A percentile compares a stretch with the other conserved stretches of the same genome.
phyloP scores from a whole-genome alignment of 2,329 filamentous ascomycete species.

The Talaromyces sp. region DNA sequence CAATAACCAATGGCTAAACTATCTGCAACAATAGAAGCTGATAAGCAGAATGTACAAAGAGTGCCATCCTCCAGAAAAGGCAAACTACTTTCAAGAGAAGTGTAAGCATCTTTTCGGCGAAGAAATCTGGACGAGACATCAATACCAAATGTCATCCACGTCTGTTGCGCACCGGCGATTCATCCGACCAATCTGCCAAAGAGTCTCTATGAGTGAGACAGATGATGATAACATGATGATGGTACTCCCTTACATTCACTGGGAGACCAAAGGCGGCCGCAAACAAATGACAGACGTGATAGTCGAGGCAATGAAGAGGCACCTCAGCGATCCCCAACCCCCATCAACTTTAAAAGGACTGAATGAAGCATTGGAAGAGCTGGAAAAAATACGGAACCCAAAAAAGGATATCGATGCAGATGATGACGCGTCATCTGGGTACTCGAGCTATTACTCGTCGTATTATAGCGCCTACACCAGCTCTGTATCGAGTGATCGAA shows the following conservation, averaged over 20 bases:
- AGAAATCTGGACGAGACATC: conserved; percentile 3
- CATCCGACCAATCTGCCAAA: conserved; percentile 3
- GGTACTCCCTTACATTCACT: conserved; percentile 4
- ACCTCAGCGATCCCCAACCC: background rate
- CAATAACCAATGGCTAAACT: background rate
- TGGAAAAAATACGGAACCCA: background rate
- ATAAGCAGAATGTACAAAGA: background rate
- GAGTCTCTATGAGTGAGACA: background rate
- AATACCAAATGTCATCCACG: conserved; percentile 4
- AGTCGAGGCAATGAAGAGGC: conserved; percentile 2
- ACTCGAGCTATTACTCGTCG: background rate
- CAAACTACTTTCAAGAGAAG: conserved; percentile 4
- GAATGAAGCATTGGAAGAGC: background rate
- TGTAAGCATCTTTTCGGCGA: conserved; percentile 4
- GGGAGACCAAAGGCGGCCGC: background rate
- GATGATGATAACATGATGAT: conserved; percentile 4
- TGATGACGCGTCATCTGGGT: background rate
- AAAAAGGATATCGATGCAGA: background rate
- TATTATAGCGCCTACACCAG: background rate
- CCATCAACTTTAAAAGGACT: background rate
- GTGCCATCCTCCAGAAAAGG: background rate
- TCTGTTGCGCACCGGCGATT: conserved; percentile 5
- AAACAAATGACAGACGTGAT: conserved; percentile 6
- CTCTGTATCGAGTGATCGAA: background rate
- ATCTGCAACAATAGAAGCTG: background rate